phyloP scores from a whole-genome alignment of 805 yeast genomes.

The Suhomyces sp. region DNA sequence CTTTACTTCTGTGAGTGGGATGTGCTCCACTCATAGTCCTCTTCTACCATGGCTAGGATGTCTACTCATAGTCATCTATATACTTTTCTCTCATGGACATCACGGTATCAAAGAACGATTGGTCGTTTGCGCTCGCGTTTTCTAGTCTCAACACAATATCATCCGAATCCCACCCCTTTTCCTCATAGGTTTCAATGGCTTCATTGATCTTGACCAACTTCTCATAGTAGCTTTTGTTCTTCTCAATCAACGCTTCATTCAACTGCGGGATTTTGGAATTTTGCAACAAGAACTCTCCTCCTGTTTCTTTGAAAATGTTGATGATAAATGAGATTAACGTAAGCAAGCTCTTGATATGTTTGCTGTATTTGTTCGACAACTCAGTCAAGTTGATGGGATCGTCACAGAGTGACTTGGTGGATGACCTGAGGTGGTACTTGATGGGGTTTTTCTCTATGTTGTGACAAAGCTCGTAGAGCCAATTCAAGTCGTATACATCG shows the following conservation, averaged over 20 bases:
- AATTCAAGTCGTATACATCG: slow-evolving; percentile 20
- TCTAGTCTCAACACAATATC: slow-evolving; percentile 36
- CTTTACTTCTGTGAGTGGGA: no score
- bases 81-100: slow-evolving; percentile 22
- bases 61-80: slow-evolving; percentile 22
- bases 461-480: slow-evolving; percentile 41
- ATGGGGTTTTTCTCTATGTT: slow-evolving; percentile 48
- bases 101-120: slow-evolving; percentile 24
- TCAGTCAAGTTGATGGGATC: slow-evolving; percentile 36
- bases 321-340: slow-evolving; percentile 28
- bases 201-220: slow-evolving; percentile 18
- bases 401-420: slow-evolving; percentile 29
- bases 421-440: slow-evolving; percentile 45
- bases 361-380: slow-evolving; percentile 19
- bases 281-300: slow-evolving; percentile 31
- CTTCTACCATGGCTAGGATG: not conserved
- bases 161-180: slow-evolving; percentile 37
- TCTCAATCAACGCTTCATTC: slow-evolving; percentile 20
- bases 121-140: slow-evolving; percentile 6
- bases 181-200: slow-evolving; percentile 29
- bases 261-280: slow-evolving; percentile 39
- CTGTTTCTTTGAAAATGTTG: slow-evolving; percentile 27
- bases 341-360: slow-evolving; percentile 20
- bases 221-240: slow-evolving; percentile 19
- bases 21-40: no score